Evolutionary conservation across 192 early-diverging fungal genomes (phyloP).

Genomic region (Coemansia sp.): DNA sequence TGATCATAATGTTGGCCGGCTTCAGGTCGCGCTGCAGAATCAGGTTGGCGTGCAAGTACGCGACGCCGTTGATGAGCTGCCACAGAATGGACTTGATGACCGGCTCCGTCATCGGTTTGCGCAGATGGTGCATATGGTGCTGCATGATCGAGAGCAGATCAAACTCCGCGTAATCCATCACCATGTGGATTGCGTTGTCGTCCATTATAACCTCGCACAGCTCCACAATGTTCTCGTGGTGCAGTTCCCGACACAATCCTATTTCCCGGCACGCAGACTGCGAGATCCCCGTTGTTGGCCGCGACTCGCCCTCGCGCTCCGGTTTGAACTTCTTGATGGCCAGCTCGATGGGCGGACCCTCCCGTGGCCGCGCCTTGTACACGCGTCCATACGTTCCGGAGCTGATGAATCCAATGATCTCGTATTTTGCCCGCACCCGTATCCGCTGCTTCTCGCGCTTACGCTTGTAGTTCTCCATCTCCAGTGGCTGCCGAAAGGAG

Average conservation of each 20-base stretch:
- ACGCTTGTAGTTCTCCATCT: slow-evolving; percentile 53
- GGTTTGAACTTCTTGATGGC: slow-evolving; percentile 99
- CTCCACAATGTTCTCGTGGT: slow-evolving; percentile 85
- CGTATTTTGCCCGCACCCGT: slow-evolving; percentile 69
- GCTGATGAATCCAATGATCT: slow-evolving; percentile 88
- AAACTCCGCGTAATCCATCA: slow-evolving; percentile 97
- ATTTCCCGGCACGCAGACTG: slow-evolving; percentile 95
- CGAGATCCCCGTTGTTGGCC: slow-evolving; percentile 74
- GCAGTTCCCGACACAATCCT: slow-evolving; percentile 86
- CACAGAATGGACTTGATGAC: slow-evolving; percentile 85
- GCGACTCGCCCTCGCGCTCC: slow-evolving; percentile 85
- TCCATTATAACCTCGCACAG: slow-evolving; percentile 89
- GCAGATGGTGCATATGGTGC: slow-evolving; percentile 77
- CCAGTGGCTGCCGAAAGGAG: background rate
- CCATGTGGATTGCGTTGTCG: slow-evolving; percentile 93
- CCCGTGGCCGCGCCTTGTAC: slow-evolving; percentile 80
- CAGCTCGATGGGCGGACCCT: slow-evolving; percentile 62
- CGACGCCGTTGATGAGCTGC: slow-evolving; percentile 88
- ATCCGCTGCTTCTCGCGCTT: slow-evolving; percentile 56
- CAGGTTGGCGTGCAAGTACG: slow-evolving; percentile 83
- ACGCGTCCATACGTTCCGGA: slow-evolving; percentile 97
- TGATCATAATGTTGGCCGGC: slow-evolving; percentile 90
- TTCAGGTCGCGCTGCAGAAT: slow-evolving; percentile 93
- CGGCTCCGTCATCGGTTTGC: slow-evolving; percentile 79
- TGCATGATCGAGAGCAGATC: slow-evolving; percentile 90